These are phyloP conservation scores for Alternaria gansuensis DNA, from an alignment of 2,329 filamentous ascomycete genomes.

Conservation along the genomic window DNA sequence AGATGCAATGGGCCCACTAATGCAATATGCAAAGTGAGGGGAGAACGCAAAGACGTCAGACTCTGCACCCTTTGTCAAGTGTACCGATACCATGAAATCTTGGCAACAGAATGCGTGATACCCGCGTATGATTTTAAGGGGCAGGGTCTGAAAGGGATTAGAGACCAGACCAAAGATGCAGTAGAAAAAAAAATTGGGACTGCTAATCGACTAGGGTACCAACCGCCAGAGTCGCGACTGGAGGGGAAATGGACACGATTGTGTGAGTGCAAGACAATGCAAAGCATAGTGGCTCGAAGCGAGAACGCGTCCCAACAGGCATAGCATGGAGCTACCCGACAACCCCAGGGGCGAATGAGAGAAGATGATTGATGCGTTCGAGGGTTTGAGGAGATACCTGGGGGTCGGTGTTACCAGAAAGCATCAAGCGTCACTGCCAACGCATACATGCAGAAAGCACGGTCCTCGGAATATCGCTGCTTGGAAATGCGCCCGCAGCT, in stretches of 20 bases:
- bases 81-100: constrained; percentile 40
- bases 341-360: constrained; percentile 32
- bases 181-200: constrained; percentile 43
- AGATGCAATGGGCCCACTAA: constrained; percentile 43
- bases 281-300: constrained; percentile 48
- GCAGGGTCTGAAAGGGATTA: constrained; percentile 38
- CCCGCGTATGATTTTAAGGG: constrained; percentile 22
- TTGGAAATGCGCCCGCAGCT: constrained; percentile 42
- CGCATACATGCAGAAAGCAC: constrained; percentile 50
- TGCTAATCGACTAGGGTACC: constrained; percentile 36
- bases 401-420: constrained; percentile 51
- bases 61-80: constrained; percentile 43
- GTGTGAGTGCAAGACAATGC: constrained; percentile 45
- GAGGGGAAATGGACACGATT: constrained; percentile 49
- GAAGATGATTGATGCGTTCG: constrained; percentile 50
- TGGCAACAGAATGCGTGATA: constrained; percentile 42
- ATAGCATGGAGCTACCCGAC: constrained; percentile 46
- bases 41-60: constrained; percentile 45
- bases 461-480: constrained; percentile 48
- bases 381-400: constrained; percentile 45
- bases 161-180: constrained; percentile 36
- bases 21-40: constrained; percentile 46
- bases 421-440: constrained; percentile 31
- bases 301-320: constrained; percentile 46
- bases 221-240: constrained; percentile 51